Percentiles rank a stretch among this genome's conserved stretches.
Conservation (phyloP, 164 flowering plant genomes). For the Piper longum region DNA sequence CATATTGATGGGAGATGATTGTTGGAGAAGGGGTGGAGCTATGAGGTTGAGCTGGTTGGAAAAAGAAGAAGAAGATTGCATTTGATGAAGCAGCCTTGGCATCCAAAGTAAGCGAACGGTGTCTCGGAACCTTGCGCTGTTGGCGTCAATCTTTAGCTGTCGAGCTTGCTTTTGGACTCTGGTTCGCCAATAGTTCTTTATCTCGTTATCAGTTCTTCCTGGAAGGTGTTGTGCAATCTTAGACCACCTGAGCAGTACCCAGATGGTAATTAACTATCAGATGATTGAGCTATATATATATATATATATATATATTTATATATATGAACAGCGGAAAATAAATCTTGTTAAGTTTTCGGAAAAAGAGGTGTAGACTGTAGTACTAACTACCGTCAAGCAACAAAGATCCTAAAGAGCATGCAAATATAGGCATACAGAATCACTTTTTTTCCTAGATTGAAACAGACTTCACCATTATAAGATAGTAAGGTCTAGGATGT, state of each 20-base stretch:
- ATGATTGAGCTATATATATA: background rate
- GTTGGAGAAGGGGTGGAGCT: conserved; percentile 6
- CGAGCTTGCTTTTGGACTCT: conserved; percentile 66
- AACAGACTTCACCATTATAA: no score
- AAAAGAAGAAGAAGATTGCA: conserved; percentile 13
- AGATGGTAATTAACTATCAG: no score
- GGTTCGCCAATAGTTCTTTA: conserved; percentile 93
- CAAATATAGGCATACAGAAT: no score
- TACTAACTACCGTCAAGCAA: no score
- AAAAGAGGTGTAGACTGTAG: no score
- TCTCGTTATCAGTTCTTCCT: conserved; percentile 87
- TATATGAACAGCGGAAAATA: no score
- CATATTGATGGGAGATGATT: background rate
- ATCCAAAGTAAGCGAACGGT: conserved; percentile 40
- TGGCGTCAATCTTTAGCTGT: conserved; percentile 46
- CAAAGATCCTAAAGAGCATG: no score
- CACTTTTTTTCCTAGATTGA: no score
- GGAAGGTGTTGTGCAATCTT: conserved; percentile 75
- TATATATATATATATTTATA: no score
- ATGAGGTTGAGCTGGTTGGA: conserved; percentile 1
- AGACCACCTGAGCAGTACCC: conserved; percentile 49
- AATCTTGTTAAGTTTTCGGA: no score
- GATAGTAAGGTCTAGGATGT: no score
- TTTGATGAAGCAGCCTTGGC: conserved; percentile 54
- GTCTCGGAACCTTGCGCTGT: conserved; percentile 40